Conservation (phyloP, 306 rosid species). For the Quercus ilex region DNA sequence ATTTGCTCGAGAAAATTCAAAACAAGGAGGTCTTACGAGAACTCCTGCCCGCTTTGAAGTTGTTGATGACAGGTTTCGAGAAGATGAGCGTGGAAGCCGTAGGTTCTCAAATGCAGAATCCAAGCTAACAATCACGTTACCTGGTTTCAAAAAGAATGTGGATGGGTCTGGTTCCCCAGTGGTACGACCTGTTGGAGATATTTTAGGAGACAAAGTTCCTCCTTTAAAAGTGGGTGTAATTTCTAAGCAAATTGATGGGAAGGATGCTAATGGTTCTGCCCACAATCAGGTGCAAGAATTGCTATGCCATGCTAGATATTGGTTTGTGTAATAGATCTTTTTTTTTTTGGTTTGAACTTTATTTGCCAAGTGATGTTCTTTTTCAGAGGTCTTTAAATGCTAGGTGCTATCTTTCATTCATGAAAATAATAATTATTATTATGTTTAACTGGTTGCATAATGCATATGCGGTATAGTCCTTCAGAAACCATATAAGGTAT, state of each 20-base stretch:
- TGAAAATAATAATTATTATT: background rate
- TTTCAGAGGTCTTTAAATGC: background rate
- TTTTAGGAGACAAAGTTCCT: conserved; percentile 21
- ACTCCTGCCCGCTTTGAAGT: conserved; percentile 61
- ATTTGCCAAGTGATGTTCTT: background rate
- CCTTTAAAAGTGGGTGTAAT: conserved; percentile 29
- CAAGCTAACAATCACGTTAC: conserved; percentile 29
- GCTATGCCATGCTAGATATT: conserved; percentile 4
- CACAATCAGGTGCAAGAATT: conserved; percentile 25
- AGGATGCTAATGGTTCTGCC: conserved; percentile 26
- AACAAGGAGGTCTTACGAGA: conserved; percentile 37
- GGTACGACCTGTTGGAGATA: conserved; percentile 18
- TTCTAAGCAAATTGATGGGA: conserved; percentile 23
- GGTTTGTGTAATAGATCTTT: background rate
- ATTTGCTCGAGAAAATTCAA: conserved; percentile 37
- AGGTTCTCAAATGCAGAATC: conserved; percentile 38
- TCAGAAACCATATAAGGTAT: background rate
- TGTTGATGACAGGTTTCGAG: conserved; percentile 81
- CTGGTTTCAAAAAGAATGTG: conserved; percentile 28
- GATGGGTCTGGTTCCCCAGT: conserved; percentile 23
- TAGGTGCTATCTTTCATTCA: background rate
- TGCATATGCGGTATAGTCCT: background rate
- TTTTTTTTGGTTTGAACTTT: background rate
- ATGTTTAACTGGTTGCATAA: background rate
- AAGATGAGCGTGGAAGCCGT: conserved; percentile 33